Evolutionary conservation across 2,329 filamentous ascomycete genomes (phyloP).

Genomic region (Phoma herbarum): DNA sequence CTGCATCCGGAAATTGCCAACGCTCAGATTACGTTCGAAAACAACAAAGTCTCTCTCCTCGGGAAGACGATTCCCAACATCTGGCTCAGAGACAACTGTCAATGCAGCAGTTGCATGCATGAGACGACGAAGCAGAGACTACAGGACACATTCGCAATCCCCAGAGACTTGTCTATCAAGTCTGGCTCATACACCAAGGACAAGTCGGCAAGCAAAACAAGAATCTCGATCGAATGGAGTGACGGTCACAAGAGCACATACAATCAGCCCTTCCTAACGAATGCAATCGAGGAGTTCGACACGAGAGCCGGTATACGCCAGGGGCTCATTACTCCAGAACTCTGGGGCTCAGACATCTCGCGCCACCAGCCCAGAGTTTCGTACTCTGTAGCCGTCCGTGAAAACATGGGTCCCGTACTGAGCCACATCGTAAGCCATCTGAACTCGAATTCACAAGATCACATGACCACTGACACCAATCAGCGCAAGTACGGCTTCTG

Average conservation of each 20-base stretch:
- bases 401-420: conserved; percentile 62
- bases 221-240: conserved; percentile 50
- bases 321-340: conserved; percentile 44
- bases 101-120: conserved; percentile 72
- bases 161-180: conserved; percentile 39
- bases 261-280: conserved; percentile 66
- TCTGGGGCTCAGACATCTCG: conserved; percentile 48
- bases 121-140: conserved; percentile 74
- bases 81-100: conserved; percentile 71
- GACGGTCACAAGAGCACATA: conserved; percentile 76
- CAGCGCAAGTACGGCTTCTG: conserved; percentile 77
- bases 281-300: conserved; percentile 52
- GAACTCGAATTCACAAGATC: neutral
- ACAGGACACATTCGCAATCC: conserved; percentile 70
- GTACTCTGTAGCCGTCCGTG: conserved; percentile 64
- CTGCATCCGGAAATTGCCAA: neutral
- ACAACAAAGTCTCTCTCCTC: conserved; percentile 15
- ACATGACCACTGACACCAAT: neutral
- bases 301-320: conserved; percentile 46
- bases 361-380: conserved; percentile 64
- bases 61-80: conserved; percentile 43
- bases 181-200: conserved; percentile 14
- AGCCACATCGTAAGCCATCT: conserved; percentile 64
- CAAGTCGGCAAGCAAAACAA: neutral
- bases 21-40: neutral